Percentiles rank a stretch among this genome's conserved stretches.
phyloP scores from a whole-genome alignment of 2,329 filamentous ascomycete genomes.

The Ophiostoma sp. region DNA sequence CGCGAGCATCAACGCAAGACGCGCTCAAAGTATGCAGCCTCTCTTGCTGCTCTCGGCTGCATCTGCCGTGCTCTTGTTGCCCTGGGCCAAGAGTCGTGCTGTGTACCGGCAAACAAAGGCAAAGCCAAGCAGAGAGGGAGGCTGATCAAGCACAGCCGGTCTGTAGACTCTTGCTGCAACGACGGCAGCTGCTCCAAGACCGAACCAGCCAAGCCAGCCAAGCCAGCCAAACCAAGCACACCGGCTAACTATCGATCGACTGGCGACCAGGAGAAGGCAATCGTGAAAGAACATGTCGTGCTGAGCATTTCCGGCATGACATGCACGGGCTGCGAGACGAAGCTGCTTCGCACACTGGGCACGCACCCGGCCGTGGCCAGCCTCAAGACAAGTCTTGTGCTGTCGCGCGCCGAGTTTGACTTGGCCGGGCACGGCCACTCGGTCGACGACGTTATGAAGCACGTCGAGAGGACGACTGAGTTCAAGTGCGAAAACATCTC shows the following conservation, averaged over 20 bases:
- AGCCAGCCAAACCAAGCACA: neutral
- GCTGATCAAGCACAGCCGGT: neutral
- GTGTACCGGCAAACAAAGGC: neutral
- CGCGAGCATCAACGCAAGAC: neutral
- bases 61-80: constrained; percentile 1
- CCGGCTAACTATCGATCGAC: neutral
- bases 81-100: neutral
- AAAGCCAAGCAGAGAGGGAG: neutral
- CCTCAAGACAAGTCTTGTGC: constrained; percentile 10
- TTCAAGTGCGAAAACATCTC: constrained; percentile 9
- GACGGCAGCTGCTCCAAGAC: neutral
- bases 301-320: constrained; percentile 9
- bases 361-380: neutral
- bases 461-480: neutral
- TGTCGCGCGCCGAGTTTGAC: constrained; percentile 11
- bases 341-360: neutral
- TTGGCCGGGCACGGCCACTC: neutral
- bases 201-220: neutral
- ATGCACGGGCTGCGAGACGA: constrained; percentile 11
- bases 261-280: neutral
- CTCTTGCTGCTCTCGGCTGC: neutral
- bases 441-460: neutral
- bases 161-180: neutral
- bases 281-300: neutral
- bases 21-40: neutral